Percentiles rank a stretch among this genome's conserved stretches.
phyloP scores from a whole-genome alignment of 1,284 basidiomycete species.

The Rhodotorula sp. region DNA sequence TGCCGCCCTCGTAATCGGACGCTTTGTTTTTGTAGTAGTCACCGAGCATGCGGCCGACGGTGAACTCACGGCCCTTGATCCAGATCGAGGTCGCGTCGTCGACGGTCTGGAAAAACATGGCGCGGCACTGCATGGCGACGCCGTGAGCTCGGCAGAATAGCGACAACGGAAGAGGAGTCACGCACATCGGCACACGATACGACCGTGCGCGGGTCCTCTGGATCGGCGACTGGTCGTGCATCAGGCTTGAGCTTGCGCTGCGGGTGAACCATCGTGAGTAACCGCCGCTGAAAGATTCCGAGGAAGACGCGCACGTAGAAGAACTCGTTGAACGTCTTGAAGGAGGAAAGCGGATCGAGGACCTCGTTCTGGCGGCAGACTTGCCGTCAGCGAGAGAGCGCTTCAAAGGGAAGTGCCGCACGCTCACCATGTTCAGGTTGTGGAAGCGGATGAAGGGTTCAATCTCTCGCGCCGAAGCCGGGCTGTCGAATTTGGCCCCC shows the following conservation, averaged over 20 bases:
- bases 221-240: constrained; percentile 73
- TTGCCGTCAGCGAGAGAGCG: not conserved
- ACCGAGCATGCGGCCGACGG: constrained; percentile 73
- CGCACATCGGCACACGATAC: constrained; percentile 78
- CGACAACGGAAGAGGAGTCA: rapidly evolving
- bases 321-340: constrained; percentile 74
- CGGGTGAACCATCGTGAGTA: not conserved
- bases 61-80: constrained; percentile 90
- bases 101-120: constrained; percentile 88
- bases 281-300: rapidly evolving
- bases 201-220: constrained; percentile 69
- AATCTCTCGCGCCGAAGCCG: constrained; percentile 80
- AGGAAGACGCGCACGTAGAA: constrained; percentile 56
- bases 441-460: constrained; percentile 87
- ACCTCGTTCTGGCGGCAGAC: constrained; percentile 5
- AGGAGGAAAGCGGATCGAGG: constrained; percentile 21
- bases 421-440: constrained; percentile 61
- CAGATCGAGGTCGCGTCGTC: constrained; percentile 81
- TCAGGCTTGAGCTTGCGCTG: constrained; percentile 79
- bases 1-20: constrained; percentile 71
- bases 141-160: too few relatives aligned
- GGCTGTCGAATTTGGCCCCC: constrained; percentile 86
- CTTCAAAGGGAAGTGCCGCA: not conserved
- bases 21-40: constrained; percentile 68
- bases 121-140: constrained; percentile 60